A percentile compares a stretch with the other conserved stretches of the same genome.
Conservation (phyloP, 2,329 filamentous ascomycete genomes). For the Cladophialophora immunda region DNA sequence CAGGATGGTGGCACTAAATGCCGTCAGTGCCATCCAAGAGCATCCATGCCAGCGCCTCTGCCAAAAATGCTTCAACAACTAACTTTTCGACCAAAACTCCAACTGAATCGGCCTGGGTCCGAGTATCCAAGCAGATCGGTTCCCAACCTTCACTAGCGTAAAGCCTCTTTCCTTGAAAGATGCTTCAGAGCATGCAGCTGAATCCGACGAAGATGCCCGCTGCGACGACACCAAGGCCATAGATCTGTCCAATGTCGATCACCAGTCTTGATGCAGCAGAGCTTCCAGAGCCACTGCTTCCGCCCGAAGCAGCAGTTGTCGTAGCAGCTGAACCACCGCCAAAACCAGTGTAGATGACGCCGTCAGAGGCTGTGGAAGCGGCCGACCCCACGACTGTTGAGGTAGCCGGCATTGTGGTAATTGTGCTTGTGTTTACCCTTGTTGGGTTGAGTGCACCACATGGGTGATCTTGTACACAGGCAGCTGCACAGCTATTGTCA, state of each 20-base stretch:
- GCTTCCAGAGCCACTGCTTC: constrained; percentile 24
- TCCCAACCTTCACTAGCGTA: constrained; percentile 1
- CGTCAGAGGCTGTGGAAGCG: constrained; percentile 43
- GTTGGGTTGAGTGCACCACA: constrained; percentile 69
- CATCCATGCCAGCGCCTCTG: constrained; percentile 27
- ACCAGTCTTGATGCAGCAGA: constrained; percentile 49
- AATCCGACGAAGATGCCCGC: constrained; percentile 67
- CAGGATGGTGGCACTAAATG: not conserved
- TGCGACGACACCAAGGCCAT: constrained; percentile 64
- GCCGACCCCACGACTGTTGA: constrained; percentile 46
- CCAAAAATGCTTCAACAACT: constrained; percentile 26
- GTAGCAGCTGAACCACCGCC: constrained; percentile 48
- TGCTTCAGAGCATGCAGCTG: constrained; percentile 59
- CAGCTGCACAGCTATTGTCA: constrained; percentile 59
- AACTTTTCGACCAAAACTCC: constrained; percentile 17
- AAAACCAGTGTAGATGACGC: constrained; percentile 56
- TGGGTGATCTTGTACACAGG: constrained; percentile 63
- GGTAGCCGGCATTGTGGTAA: constrained; percentile 47
- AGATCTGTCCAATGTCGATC: constrained; percentile 63
- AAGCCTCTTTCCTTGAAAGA: not conserved
- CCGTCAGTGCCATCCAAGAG: constrained; percentile 1
- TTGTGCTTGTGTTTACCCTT: constrained; percentile 61
- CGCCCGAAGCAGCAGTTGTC: constrained; percentile 34
- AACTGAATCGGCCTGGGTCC: constrained; percentile 11
- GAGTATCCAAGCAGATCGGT: constrained; percentile 1